Evolutionary conservation across 495 filamentous ascomycete genomes (phyloP).

Genomic region (Margaritispora aquatica): DNA sequence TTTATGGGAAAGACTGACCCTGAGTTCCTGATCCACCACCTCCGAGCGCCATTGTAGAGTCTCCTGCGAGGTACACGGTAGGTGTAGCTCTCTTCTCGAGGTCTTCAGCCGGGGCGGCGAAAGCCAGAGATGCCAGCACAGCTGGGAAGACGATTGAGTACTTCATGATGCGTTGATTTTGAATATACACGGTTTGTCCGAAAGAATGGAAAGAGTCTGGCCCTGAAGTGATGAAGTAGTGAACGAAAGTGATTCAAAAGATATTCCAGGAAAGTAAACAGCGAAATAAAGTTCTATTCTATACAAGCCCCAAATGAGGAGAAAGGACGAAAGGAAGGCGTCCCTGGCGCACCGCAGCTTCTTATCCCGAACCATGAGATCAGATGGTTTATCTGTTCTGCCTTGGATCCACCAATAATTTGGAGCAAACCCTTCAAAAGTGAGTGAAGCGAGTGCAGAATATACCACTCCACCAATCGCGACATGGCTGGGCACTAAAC

Average conservation of each 20-base stretch:
- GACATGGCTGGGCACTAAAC: neutral
- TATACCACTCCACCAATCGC: neutral
- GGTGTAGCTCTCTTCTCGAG: slow-evolving; percentile 11
- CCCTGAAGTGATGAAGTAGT: neutral
- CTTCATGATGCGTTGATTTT: slow-evolving; percentile 1
- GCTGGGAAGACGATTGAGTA: neutral
- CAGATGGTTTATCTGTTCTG: neutral
- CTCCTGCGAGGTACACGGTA: slow-evolving; percentile 48
- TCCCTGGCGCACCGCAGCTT: neutral
- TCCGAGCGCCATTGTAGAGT: slow-evolving; percentile 48
- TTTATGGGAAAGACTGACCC: slow-evolving; percentile 1
- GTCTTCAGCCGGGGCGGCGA: slow-evolving; percentile 6
- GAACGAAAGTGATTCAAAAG: neutral
- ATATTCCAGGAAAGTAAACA: neutral
- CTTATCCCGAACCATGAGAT: neutral
- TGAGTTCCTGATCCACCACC: slow-evolving; percentile 30
- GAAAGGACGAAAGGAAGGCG: neutral
- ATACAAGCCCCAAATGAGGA: neutral
- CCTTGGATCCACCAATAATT: neutral
- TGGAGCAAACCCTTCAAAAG: neutral
- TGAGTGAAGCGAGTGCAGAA: too few species aligned
- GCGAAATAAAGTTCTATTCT: too few species aligned
- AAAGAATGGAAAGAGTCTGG: neutral
- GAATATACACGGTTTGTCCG: too few species aligned
- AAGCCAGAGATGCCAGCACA: neutral